Evolutionary conservation across 306 rosid genomes (phyloP).

Genomic region (Trichosanthes truncata): DNA sequence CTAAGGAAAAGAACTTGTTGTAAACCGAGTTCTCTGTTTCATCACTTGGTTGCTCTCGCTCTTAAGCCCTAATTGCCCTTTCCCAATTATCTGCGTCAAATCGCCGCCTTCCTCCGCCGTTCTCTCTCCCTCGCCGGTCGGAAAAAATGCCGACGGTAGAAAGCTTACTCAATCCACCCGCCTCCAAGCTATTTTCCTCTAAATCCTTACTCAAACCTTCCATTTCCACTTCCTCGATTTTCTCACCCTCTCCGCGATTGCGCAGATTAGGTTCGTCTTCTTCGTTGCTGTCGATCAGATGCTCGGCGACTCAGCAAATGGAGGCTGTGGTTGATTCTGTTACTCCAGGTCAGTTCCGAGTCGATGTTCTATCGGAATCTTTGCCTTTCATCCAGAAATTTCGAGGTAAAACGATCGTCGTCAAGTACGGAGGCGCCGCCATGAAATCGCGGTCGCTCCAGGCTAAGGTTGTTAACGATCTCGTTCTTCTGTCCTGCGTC

Average conservation of each 20-base stretch:
- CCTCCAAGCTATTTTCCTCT: background rate
- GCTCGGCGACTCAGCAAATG: slow-evolving; percentile 12
- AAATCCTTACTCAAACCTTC: slow-evolving; percentile 30
- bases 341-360: slow-evolving; percentile 61
- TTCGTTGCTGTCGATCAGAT: slow-evolving; percentile 15
- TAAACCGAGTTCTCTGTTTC: background rate
- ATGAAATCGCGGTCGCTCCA: slow-evolving; percentile 77
- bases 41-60: background rate
- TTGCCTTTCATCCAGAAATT: slow-evolving; percentile 94
- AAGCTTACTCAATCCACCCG: background rate
- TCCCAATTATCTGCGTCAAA: background rate
- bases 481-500: slow-evolving; percentile 80
- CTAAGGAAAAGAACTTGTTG: too few relatives aligned
- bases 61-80: slow-evolving; percentile 1
- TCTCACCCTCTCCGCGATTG: background rate
- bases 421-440: slow-evolving; percentile 94
- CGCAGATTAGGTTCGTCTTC: background rate
- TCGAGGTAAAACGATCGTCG: slow-evolving; percentile 84
- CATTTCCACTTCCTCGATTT: slow-evolving; percentile 1
- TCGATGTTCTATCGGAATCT: slow-evolving; percentile 83
- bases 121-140: background rate
- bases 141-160: background rate
- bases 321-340: background rate
- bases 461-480: slow-evolving; percentile 83
- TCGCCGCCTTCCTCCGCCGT: background rate